phyloP scores from a whole-genome alignment of 768 basidiomycete genomes.

The Pleurotus tuoliensis region DNA sequence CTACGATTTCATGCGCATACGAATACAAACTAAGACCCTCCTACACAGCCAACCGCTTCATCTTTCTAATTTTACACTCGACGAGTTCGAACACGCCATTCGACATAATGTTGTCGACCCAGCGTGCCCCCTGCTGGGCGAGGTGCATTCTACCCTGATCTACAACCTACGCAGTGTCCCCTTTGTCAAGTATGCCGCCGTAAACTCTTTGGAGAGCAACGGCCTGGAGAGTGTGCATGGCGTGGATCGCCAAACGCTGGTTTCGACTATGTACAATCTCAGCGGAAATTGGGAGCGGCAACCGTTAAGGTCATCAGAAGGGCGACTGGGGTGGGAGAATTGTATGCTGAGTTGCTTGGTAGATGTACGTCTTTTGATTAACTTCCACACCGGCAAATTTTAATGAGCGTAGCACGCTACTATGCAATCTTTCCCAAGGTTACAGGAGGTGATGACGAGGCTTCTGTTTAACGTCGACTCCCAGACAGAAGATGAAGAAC shows the following conservation, averaged over 20 bases:
- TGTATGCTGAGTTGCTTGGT: slow-evolving; percentile 84
- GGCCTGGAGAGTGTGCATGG: slow-evolving; percentile 46
- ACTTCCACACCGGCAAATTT: slow-evolving; percentile 1
- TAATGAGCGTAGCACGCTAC: slow-evolving; percentile 61
- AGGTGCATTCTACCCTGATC: slow-evolving; percentile 86
- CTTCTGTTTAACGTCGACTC: slow-evolving; percentile 68
- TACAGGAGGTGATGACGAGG: slow-evolving; percentile 67
- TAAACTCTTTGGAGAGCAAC: slow-evolving; percentile 54
- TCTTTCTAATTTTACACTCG: slow-evolving; percentile 84
- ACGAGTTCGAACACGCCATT: slow-evolving; percentile 87
- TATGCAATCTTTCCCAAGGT: slow-evolving; percentile 62
- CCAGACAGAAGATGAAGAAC: slow-evolving; percentile 33
- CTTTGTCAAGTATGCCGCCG: slow-evolving; percentile 71
- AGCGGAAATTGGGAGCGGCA: slow-evolving; percentile 88
- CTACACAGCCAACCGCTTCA: slow-evolving; percentile 73
- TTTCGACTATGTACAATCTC: slow-evolving; percentile 67
- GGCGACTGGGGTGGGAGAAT: slow-evolving; percentile 88
- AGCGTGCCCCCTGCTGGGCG: slow-evolving; percentile 74
- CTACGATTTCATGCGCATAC: slow-evolving; percentile 2
- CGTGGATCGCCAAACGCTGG: slow-evolving; percentile 59
- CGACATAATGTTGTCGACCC: slow-evolving; percentile 69
- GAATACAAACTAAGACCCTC: slow-evolving; percentile 8
- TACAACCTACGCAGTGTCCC: slow-evolving; percentile 85
- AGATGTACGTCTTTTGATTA: slow-evolving; percentile 57
- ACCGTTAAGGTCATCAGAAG: slow-evolving; percentile 66